Conservation (phyloP, 2,329 filamentous ascomycete species). For the Fusarium foetens region DNA sequence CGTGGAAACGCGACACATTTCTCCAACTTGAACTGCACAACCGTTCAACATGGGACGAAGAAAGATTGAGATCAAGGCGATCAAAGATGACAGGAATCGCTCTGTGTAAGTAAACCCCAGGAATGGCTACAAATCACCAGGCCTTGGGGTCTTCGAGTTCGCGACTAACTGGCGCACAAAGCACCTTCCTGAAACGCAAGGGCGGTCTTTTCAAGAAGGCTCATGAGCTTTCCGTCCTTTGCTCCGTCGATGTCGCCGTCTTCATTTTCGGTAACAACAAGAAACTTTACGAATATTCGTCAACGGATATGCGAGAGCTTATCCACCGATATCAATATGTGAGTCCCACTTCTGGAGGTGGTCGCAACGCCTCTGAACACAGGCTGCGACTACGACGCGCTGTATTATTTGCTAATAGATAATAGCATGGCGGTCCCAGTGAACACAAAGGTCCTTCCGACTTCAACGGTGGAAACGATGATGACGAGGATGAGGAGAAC, state of each 20-base stretch:
- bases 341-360: slow-evolving; percentile 53
- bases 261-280: slow-evolving; percentile 99
- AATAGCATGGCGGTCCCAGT: slow-evolving; percentile 87
- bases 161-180: slow-evolving; percentile 53
- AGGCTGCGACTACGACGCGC: neutral
- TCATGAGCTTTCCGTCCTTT: slow-evolving; percentile 96
- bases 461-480: slow-evolving; percentile 87
- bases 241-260: slow-evolving; percentile 97
- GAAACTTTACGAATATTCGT: slow-evolving; percentile 98
- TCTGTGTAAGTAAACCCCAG: slow-evolving; percentile 80
- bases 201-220: slow-evolving; percentile 99
- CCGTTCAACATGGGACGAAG: slow-evolving; percentile 81
- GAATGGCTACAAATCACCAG: neutral
- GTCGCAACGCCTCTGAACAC: neutral
- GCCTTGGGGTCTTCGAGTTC: neutral
- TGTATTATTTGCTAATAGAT: slow-evolving; percentile 9
- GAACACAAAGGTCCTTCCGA: slow-evolving; percentile 96
- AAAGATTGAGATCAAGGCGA: slow-evolving; percentile 99
- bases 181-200: slow-evolving; percentile 98
- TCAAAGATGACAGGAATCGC: slow-evolving; percentile 97
- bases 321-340: slow-evolving; percentile 92
- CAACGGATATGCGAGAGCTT: slow-evolving; percentile 90
- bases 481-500: slow-evolving; percentile 80
- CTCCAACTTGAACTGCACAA: slow-evolving; percentile 25
- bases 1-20: slow-evolving; percentile 38